Conservation (phyloP, 2,329 filamentous ascomycete genomes). For the Alternaria dauci region DNA sequence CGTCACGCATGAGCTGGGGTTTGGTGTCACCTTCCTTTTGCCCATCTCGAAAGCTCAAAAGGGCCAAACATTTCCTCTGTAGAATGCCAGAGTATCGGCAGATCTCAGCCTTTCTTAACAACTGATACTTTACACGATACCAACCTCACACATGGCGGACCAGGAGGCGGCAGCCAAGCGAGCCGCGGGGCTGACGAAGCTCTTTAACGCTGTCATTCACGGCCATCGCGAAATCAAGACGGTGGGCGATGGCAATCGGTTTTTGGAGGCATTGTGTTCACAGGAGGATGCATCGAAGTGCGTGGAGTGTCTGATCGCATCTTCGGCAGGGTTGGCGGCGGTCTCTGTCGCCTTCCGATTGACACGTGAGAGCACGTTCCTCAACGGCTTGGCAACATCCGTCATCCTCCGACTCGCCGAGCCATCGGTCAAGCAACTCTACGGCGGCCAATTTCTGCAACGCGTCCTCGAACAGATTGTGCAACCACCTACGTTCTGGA, state of each 20-base stretch:
- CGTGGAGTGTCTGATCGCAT: slow-evolving; percentile 46
- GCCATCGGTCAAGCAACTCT: slow-evolving; percentile 58
- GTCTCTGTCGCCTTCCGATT: slow-evolving; percentile 56
- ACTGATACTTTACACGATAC: background rate
- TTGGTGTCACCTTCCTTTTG: slow-evolving; percentile 10
- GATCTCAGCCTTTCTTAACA: background rate
- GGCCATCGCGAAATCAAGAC: slow-evolving; percentile 52
- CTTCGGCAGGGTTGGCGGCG: slow-evolving; percentile 36
- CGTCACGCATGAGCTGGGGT: slow-evolving; percentile 15
- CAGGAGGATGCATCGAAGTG: slow-evolving; percentile 54
- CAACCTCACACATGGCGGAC: slow-evolving; percentile 24
- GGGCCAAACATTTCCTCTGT: background rate
- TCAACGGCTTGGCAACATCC: slow-evolving; percentile 51
- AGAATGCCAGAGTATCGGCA: background rate
- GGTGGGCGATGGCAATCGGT: slow-evolving; percentile 53
- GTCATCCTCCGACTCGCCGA: slow-evolving; percentile 53
- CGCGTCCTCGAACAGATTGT: slow-evolving; percentile 58
- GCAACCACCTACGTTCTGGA: slow-evolving; percentile 65
- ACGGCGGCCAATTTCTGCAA: slow-evolving; percentile 60
- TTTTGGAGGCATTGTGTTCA: slow-evolving; percentile 59
- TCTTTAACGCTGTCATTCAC: slow-evolving; percentile 53
- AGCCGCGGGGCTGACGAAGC: slow-evolving; percentile 45
- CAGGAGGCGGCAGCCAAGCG: slow-evolving; percentile 34
- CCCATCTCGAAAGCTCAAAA: slow-evolving; percentile 2
- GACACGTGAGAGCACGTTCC: slow-evolving; percentile 54